Percentiles rank a stretch among this genome's conserved stretches.
phyloP scores from a whole-genome alignment of 352 stramenopile species.

The Globisporangium paddicum region DNA sequence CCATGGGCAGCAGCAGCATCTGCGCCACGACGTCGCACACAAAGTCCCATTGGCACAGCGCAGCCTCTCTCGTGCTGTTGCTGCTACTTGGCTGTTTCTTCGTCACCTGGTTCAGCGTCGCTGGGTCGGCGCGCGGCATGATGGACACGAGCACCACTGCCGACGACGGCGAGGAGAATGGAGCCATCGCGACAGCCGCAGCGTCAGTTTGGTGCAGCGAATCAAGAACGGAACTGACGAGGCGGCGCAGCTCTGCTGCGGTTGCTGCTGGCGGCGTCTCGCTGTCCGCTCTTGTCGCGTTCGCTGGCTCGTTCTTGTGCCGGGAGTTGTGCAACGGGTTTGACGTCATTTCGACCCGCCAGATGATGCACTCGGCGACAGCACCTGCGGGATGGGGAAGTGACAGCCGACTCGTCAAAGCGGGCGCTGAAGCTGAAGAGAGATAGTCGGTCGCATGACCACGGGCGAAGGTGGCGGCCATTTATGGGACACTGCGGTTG shows the following conservation, averaged over 20 bases:
- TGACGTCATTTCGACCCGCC: conserved; percentile 10
- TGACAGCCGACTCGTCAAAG: neutral
- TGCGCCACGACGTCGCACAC: conserved; percentile 37
- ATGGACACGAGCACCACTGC: conserved; percentile 5
- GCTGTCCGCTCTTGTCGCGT: neutral
- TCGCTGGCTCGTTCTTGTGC: conserved; percentile 11
- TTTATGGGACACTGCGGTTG: neutral
- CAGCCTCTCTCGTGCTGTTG: neutral
- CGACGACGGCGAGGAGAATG: neutral
- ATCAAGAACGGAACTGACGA: conserved; percentile 6
- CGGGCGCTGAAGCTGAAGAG: neutral
- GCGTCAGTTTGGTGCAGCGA: neutral
- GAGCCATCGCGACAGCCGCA: neutral
- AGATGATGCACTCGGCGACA: conserved; percentile 8
- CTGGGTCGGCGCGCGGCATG: conserved; percentile 3
- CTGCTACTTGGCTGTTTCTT: neutral
- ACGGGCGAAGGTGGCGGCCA: neutral
- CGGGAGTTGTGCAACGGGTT: neutral
- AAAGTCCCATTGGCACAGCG: conserved; percentile 10
- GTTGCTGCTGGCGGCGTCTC: neutral
- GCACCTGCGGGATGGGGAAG: neutral
- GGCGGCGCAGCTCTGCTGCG: neutral
- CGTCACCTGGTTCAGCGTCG: neutral
- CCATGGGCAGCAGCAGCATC: conserved; percentile 57
- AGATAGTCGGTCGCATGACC: neutral